Evolutionary conservation across 2,329 filamentous ascomycete species (phyloP).

Genomic region (Colletotrichum aenigma): DNA sequence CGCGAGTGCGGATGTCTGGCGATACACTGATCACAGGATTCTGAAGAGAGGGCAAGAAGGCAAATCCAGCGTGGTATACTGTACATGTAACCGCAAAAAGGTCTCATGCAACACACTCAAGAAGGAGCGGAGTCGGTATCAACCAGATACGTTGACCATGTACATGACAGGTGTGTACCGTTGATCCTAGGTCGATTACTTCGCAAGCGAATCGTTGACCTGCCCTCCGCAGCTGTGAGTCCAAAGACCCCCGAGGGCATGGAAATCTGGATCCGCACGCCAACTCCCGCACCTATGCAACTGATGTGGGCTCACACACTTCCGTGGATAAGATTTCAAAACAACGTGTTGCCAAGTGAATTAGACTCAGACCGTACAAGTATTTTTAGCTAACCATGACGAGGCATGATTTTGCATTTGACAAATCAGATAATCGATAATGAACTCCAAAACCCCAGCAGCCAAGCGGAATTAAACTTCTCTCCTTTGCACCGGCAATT

Average conservation of each 20-base stretch:
- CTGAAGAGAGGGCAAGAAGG: not conserved
- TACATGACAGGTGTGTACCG: rapidly evolving
- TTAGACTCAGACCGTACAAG: too few species aligned
- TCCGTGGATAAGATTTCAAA: rapidly evolving
- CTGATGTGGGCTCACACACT: rapidly evolving
- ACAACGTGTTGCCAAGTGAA: rapidly evolving
- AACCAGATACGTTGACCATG: not conserved
- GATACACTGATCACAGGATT: rapidly evolving
- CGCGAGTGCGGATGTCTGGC: not conserved
- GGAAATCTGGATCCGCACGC: not conserved
- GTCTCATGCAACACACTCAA: rapidly evolving
- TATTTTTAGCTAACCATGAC: too few species aligned
- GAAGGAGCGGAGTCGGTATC: not conserved
- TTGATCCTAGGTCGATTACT: rapidly evolving
- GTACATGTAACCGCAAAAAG: rapidly evolving
- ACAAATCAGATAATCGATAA: rapidly evolving
- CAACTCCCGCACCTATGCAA: not conserved
- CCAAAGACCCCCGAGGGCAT: not conserved
- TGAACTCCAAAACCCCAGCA: rapidly evolving
- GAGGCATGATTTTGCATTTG: too few species aligned
- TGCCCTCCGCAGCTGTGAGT: rapidly evolving
- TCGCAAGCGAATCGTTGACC: rapidly evolving
- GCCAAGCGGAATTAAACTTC: rapidly evolving
- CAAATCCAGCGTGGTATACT: rapidly evolving
- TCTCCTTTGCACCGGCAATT: rapidly evolving